phyloP scores from a whole-genome alignment of 495 filamentous ascomycete species.

The Daldinia grandis region DNA sequence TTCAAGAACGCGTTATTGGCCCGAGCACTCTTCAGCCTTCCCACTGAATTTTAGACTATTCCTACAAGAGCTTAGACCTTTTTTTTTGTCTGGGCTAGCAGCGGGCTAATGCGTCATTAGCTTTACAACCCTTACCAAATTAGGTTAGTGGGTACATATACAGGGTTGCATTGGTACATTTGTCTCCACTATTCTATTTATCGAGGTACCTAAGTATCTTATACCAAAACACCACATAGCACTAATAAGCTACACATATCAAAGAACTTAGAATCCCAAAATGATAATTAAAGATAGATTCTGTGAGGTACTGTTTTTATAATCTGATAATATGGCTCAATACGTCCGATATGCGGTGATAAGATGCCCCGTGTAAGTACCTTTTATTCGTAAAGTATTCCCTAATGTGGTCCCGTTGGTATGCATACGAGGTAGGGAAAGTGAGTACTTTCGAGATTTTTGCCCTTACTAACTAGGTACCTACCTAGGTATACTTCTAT shows the following conservation, averaged over 20 bases:
- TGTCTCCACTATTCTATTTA: not conserved
- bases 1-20: not conserved
- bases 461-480: too few relatives aligned
- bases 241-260: not conserved
- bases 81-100: not conserved
- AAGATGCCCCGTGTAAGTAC: too few relatives aligned
- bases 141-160: not conserved
- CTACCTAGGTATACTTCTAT: not conserved
- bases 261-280: not conserved
- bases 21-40: conserved; percentile 2
- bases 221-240: not conserved
- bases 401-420: too few relatives aligned
- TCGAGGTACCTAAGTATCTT: not conserved
- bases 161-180: not conserved
- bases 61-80: not conserved
- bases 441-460: not conserved
- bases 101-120: not conserved
- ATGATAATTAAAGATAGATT: too few relatives aligned
- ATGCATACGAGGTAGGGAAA: too few relatives aligned
- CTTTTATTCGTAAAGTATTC: too few relatives aligned
- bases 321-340: too few relatives aligned
- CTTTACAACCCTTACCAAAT: not conserved
- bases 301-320: too few relatives aligned
- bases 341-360: too few relatives aligned
- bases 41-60: too few relatives aligned